Evolutionary conservation across 164 flowering plant species (phyloP).

Genomic region (Magnolia kwangsiensis): DNA sequence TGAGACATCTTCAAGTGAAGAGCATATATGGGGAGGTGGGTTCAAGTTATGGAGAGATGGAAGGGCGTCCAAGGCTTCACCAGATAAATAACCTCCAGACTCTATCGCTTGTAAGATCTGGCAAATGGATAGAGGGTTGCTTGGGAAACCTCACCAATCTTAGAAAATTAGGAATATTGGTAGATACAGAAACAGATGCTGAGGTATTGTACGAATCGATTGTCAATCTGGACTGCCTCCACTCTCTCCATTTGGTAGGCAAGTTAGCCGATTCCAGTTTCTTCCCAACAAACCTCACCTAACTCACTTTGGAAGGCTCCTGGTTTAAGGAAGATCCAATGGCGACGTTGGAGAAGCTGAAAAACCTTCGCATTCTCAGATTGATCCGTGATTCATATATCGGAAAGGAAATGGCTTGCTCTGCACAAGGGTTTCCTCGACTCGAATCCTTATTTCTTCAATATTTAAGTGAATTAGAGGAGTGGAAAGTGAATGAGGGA

Average conservation of each 20-base stretch:
- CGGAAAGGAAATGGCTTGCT: constrained; percentile 7
- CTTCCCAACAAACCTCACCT: constrained; percentile 4
- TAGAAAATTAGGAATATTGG: no score
- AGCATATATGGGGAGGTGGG: no score
- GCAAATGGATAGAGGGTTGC: no score
- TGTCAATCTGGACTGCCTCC: not conserved
- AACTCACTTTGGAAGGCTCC: not conserved
- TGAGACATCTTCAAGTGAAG: no score
- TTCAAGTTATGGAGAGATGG: no score
- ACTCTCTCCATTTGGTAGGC: not conserved
- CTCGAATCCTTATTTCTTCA: not conserved
- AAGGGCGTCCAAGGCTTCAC: no score
- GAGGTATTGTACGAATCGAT: not conserved
- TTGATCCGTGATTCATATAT: not conserved
- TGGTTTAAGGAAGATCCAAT: constrained; percentile 5
- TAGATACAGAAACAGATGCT: no score
- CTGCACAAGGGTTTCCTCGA: constrained; percentile 1
- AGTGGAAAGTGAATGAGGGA: constrained; percentile 5
- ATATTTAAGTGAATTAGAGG: not conserved
- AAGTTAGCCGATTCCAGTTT: not conserved
- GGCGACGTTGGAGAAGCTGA: constrained; percentile 11
- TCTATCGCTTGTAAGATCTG: no score
- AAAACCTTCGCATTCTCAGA: not conserved
- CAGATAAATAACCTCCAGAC: no score
- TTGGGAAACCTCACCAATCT: no score